These are phyloP conservation scores for Aethionema arabicum DNA, from an alignment of 345 rosid species.

Conservation along the genomic window DNA sequence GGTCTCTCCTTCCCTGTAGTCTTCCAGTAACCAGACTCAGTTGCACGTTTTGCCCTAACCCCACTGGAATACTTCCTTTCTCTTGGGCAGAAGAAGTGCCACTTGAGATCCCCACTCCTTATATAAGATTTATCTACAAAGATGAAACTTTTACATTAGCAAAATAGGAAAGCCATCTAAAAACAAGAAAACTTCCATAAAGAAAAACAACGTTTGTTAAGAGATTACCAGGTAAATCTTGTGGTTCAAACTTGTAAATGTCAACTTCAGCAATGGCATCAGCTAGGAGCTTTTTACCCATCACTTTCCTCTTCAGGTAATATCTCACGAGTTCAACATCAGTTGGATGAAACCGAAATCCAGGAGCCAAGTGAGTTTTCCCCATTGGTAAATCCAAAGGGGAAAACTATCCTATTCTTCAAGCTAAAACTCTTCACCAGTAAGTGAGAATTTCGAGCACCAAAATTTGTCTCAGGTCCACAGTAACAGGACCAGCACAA, in stretches of 20 bases:
- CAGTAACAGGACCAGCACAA: slow-evolving; percentile 22
- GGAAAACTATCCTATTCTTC: slow-evolving; percentile 27
- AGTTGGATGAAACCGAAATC: slow-evolving; percentile 82
- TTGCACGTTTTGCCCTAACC: slow-evolving; percentile 52
- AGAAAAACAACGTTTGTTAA: background rate
- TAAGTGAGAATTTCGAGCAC: slow-evolving; percentile 7
- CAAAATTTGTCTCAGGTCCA: slow-evolving; percentile 3
- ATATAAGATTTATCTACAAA: slow-evolving; percentile 41
- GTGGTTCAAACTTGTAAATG: slow-evolving; percentile 64
- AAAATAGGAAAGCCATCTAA: background rate
- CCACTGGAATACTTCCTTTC: slow-evolving; percentile 64
- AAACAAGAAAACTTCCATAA: background rate
- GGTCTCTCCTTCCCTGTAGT: slow-evolving; percentile 70
- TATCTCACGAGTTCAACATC: slow-evolving; percentile 68
- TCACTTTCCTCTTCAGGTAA: slow-evolving; percentile 64
- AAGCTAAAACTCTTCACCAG: slow-evolving; percentile 20
- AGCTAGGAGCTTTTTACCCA: slow-evolving; percentile 42
- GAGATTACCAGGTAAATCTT: slow-evolving; percentile 53
- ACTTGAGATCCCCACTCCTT: slow-evolving; percentile 61
- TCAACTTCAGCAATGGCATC: slow-evolving; percentile 64
- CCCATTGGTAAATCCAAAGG: slow-evolving; percentile 45
- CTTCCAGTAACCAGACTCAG: slow-evolving; percentile 75
- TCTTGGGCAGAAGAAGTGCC: slow-evolving; percentile 81
- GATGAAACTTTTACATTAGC: background rate
- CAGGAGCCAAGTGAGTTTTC: slow-evolving; percentile 48